A percentile compares a stretch with the other conserved stretches of the same genome.
Evolutionary conservation across 2,329 filamentous ascomycete genomes (phyloP).

Genomic region (Penicillium brasilianum): DNA sequence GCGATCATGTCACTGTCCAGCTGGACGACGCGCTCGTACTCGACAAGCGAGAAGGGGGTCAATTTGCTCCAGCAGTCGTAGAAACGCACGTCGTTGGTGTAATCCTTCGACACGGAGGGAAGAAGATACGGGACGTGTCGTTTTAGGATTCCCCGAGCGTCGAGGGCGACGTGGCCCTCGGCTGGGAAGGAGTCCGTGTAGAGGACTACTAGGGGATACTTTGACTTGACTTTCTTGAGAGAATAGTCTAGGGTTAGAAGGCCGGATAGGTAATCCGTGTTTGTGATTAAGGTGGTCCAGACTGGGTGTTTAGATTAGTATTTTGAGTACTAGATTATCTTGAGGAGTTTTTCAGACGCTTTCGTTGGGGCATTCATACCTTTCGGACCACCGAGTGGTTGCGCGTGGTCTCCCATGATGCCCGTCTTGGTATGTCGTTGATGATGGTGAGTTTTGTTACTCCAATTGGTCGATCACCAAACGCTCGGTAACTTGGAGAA

Average conservation of each 20-base stretch:
- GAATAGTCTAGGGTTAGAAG: conserved; percentile 81
- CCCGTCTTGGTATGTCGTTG: neutral
- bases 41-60: conserved; percentile 73
- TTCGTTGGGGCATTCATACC: neutral
- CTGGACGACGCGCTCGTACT: conserved; percentile 80
- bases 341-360: neutral
- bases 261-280: conserved; percentile 78
- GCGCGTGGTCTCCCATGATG: neutral
- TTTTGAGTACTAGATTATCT: neutral
- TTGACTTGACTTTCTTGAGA: conserved; percentile 66
- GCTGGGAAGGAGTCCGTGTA: conserved; percentile 78
- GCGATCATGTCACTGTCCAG: conserved; percentile 90
- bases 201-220: conserved; percentile 79
- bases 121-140: conserved; percentile 75
- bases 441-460: neutral
- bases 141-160: conserved; percentile 69
- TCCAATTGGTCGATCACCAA: neutral
- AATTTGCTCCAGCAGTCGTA: conserved; percentile 92
- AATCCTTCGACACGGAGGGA: conserved; percentile 66
- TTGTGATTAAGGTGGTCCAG: conserved; percentile 88
- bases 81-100: conserved; percentile 79
- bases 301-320: conserved; percentile 55
- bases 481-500: neutral
- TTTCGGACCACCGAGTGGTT: conserved; percentile 7
- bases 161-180: conserved; percentile 71